Evolutionary conservation across 108 stramenopile species (phyloP).

Genomic region (Nitzschia sp.): DNA sequence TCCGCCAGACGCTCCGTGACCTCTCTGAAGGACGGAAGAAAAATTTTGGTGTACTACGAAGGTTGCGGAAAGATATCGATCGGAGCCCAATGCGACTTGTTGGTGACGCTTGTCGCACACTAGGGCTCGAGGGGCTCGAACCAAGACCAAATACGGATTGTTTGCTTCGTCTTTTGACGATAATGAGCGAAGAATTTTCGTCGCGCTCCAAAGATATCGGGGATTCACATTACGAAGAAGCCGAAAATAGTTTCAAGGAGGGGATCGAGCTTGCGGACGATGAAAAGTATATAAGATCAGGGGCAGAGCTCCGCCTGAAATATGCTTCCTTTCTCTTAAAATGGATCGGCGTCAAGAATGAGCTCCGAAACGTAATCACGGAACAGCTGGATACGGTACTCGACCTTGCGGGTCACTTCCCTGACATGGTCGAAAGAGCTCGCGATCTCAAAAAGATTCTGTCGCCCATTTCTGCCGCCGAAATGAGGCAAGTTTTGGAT

Average conservation of each 20-base stretch:
- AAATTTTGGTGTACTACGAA: neutral
- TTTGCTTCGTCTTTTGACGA: neutral
- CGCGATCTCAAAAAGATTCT: too few species aligned
- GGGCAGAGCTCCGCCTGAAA: neutral
- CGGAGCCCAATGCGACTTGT: neutral
- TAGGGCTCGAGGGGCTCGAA: neutral
- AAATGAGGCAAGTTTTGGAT: too few species aligned
- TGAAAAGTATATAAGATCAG: neutral
- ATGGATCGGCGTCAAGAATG: too few species aligned
- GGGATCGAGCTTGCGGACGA: neutral
- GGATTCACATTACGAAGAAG: neutral
- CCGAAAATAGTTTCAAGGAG: neutral
- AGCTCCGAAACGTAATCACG: too few species aligned
- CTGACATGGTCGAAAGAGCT: too few species aligned
- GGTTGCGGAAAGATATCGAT: neutral
- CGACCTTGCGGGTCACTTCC: too few species aligned
- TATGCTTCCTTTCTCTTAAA: too few species aligned
- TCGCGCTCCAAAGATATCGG: too few species aligned
- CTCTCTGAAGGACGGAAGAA: neutral
- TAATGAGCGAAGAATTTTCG: neutral
- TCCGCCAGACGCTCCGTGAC: neutral
- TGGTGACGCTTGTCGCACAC: neutral
- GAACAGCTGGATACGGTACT: too few species aligned
- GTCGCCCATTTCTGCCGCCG: too few species aligned
- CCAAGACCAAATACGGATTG: neutral